Base-by-base conservation (phyloP, 148 eudicot species). In the Silene uniflora region DNA sequence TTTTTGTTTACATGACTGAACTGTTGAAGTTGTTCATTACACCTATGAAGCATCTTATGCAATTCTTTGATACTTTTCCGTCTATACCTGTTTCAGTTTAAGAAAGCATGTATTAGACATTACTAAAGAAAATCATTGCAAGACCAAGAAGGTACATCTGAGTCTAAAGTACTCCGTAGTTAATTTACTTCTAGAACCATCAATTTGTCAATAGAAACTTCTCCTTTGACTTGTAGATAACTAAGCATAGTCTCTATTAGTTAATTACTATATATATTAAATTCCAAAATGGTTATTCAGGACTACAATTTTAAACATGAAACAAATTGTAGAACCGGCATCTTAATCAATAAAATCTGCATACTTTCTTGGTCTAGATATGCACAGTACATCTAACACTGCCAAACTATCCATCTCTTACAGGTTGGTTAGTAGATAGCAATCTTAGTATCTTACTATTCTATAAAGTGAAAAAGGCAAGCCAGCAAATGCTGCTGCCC, bases 1-100 rank as follows among this genome's bases (percentile, higher is more conserved):
- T 96, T 96, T 80, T 92, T 96, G 89, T 92, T 96, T 67, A 96
- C 99, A 85, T 92, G 99, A 86, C 99, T 96, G 83, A 96, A 96
- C 80, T 89, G 89, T 65, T 92, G 88, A 71, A 96, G 93, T 73
- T 96, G 89, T 80, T 96, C 99, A 84, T 84, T 96, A 80, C 99
- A 96, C 78, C 76, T 88, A 85, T 92, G 98, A 74, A 96, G 96
- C 90, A 86, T 80, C 87, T 91, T 96, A 60, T 91, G 87, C 84
- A 96, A 77, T 63, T 96, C 99, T 81, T 96, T 96, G 77, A 88
- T 69, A 83, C 81, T 86, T 83, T 81, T 91, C 78, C 93, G 82
- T 64, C 89, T 87, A 74, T 91, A 85, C 81, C 99, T 95, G 77
- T 73, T 72, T 39, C 47, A 17, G 10, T 55, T 19, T 8, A 63